Evolutionary conservation across 106 monocot genomes (phyloP), one percentile per base, ranked within the genome.

Genomic region (Amphibolis antarctica): DNA sequence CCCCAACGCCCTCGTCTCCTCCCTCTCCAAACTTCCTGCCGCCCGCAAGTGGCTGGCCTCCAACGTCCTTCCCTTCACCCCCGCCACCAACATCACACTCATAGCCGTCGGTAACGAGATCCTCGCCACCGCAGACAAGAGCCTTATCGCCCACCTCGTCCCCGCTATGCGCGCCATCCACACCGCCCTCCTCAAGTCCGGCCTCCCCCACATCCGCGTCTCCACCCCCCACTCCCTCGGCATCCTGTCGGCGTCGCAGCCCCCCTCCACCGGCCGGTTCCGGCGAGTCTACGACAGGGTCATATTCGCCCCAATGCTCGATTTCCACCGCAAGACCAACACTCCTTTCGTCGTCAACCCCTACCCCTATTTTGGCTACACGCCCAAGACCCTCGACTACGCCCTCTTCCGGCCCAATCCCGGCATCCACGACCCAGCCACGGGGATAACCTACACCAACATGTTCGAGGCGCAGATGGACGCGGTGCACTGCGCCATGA

Each of bases 51-150:
- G 67, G 67, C 42, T 31, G 4, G 52, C 48, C 30, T 1, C 42
- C 66, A 66, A 74, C 60, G 22, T 74, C 51, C 20, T 19, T n/a
- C 65, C 72, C 17, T 63, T 54, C 65, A 28, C 60, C 48, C 74
- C 74, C 22, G 29, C 24, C 15, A 53, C 74, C 59, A 60, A 53
- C 10, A 67, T 74, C 66, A n/a, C 53, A 24, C 50, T 42, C 59
- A 19, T 74, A 49, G 60, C 74, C 43, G 51, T 74, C 60, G 74
- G 74, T 44, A 74, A 74, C 66, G 74, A 74, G 60, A 59, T 74
- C 44, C 60, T 67, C 59, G 60, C 74, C 50, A 9, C 18, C 26
- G 53, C 66, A 12, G 19, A 60, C 60, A 49, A 59, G 21, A 0
- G 52, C 27, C 9, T 42, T 24, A 26, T 27, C 48, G 42, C 49